Conservation (phyloP, 1,284 basidiomycete genomes). For the Wallemia ichthyophaga region DNA sequence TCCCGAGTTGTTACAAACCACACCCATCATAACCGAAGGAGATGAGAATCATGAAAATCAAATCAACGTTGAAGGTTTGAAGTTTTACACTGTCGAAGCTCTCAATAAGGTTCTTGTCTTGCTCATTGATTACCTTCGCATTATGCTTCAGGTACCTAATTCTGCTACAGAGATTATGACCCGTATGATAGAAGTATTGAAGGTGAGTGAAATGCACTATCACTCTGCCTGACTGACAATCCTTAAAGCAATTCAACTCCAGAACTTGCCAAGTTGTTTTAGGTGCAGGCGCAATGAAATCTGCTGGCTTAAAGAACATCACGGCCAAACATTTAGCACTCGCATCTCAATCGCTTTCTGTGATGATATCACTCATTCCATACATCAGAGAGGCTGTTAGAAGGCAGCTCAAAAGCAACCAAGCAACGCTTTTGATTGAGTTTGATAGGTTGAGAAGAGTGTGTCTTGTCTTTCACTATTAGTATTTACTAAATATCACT, state of each 20-base stretch:
- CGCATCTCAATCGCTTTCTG: conserved; percentile 76
- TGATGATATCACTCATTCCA: conserved; percentile 81
- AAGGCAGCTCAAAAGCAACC: conserved; percentile 65
- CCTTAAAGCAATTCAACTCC: conserved; percentile 55
- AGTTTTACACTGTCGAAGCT: conserved; percentile 60
- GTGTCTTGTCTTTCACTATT: conserved; percentile 11
- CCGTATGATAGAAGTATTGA: conserved; percentile 76
- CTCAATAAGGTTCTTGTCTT: conserved; percentile 46
- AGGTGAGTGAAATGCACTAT: conserved; percentile 18
- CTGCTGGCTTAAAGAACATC: conserved; percentile 89
- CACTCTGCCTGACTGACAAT: neutral
- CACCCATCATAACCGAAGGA: conserved; percentile 1
- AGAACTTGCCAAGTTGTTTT: conserved; percentile 92
- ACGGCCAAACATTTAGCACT: conserved; percentile 95
- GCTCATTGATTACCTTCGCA: conserved; percentile 54
- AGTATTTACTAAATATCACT: neutral
- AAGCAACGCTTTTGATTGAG: conserved; percentile 84
- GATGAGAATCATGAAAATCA: conserved; percentile 26
- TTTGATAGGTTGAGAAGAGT: conserved; percentile 94
- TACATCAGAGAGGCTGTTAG: conserved; percentile 83
- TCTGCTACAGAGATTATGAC: conserved; percentile 83
- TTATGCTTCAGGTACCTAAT: conserved; percentile 62
- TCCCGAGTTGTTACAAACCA: conserved; percentile 26
- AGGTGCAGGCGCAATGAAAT: conserved; percentile 90
- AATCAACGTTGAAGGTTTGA: conserved; percentile 49